These are phyloP conservation scores for Elaeagnus macrophylla DNA, from an alignment of 306 rosid species.

Conservation along the genomic window DNA sequence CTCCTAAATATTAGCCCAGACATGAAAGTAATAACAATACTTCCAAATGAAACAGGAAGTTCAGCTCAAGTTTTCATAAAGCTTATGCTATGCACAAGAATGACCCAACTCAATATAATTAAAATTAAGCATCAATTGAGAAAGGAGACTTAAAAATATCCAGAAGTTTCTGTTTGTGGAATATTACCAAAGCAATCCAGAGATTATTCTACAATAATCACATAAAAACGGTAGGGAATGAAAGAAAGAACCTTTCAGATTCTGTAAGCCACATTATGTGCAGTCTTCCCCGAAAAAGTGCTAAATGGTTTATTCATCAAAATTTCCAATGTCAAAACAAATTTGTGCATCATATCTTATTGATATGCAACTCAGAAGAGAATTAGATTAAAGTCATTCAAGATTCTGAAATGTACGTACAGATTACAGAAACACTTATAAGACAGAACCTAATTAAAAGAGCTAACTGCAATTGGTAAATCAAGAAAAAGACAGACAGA, in stretches of 20 bases:
- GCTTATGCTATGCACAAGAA: background rate
- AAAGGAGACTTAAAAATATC: background rate
- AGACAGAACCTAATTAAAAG: constrained; percentile 2
- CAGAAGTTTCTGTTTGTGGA: constrained; percentile 1
- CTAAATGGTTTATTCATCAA: background rate
- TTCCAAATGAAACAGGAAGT: background rate
- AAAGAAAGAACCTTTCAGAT: constrained; percentile 13
- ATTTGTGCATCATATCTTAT: background rate
- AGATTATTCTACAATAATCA: background rate
- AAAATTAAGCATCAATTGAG: background rate
- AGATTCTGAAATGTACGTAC: background rate
- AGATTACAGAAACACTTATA: background rate
- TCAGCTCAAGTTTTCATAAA: background rate
- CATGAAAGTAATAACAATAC: background rate
- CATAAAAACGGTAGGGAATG: constrained; percentile 6
- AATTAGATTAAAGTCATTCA: background rate
- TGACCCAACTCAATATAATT: background rate
- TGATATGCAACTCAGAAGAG: background rate
- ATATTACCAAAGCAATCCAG: constrained; percentile 1
- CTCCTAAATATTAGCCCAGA: no score
- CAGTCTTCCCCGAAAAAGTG: background rate
- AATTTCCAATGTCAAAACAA: constrained; percentile 12
- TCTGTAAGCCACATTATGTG: constrained; percentile 6
- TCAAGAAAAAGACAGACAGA: background rate
- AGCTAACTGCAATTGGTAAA: background rate